Evolutionary conservation across 1,139 yeast species (phyloP).

Genomic region (Candida neerlandica): DNA sequence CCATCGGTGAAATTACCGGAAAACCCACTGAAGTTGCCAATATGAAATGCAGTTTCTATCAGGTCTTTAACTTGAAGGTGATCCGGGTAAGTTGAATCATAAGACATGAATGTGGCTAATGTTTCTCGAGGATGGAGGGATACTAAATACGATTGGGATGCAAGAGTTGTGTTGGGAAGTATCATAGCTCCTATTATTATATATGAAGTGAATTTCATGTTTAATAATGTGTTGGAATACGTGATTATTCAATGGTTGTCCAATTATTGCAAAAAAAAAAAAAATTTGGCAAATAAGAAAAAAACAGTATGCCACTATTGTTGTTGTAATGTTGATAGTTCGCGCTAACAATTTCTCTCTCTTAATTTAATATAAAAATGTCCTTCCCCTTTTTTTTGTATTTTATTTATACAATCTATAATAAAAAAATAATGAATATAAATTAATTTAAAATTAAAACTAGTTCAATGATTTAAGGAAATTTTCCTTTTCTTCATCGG

Average conservation of each 20-base stretch:
- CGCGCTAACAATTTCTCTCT: too few species aligned
- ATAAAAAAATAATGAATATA: neutral
- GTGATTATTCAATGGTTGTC: too few species aligned
- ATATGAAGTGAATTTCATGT: neutral
- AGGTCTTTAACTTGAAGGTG: slow-evolving; percentile 42
- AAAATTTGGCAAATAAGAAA: too few species aligned
- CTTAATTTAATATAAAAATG: too few species aligned
- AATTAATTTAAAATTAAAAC: neutral
- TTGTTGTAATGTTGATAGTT: too few species aligned
- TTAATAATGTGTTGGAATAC: neutral
- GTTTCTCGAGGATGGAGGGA: slow-evolving; percentile 30
- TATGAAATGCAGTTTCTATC: slow-evolving; percentile 48
- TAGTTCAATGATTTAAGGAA: slow-evolving; percentile 36
- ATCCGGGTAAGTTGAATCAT: slow-evolving; percentile 35
- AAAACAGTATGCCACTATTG: neutral
- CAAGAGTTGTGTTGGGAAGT: neutral
- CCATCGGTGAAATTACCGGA: slow-evolving; percentile 57
- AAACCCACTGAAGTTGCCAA: slow-evolving; percentile 68
- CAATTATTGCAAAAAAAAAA: neutral
- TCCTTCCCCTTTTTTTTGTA: neutral
- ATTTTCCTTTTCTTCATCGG: slow-evolving; percentile 62
- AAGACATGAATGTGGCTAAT: slow-evolving; percentile 40
- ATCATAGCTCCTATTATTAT: neutral
- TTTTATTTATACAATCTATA: neutral
- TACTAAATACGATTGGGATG: slow-evolving; percentile 22